Evolutionary conservation across 257 asterid species (phyloP), one percentile per base, ranked within the genome.

Genomic region (Solanum neorickii): DNA sequence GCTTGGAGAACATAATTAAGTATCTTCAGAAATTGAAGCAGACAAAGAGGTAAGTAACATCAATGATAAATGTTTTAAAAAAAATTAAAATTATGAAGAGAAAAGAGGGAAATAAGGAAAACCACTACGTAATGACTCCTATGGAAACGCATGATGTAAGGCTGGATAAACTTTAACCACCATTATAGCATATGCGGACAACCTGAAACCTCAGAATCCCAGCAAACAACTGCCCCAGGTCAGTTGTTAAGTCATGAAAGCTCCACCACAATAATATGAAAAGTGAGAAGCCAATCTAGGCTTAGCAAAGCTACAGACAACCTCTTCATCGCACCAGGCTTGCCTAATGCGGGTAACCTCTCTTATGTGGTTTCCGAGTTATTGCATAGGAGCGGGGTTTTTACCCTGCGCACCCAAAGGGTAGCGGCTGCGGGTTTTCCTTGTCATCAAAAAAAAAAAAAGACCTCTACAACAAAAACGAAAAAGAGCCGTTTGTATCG

Each of bases 1-100:
- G 90, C 86, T 88, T 89, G 68, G 87, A 82, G 60, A 84, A 90
- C 84, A 47, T 10, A 86, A 46, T 47, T 66, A 52, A 44, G 89
- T 39, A 35, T 92, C 90, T 86, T 88, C 56, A 83, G 88, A 46
- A 33, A 75, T 70, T 52, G 76, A 88, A 62, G 84, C 39, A 80
- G 47, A 84, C 23, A 74, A 85, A 70, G 10, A 70, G 37, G 25
- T 66, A 76, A 15, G 9, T 18, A 52, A 82, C 85, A 80, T 27
- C 84, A 47, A 47, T 15, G 44, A 31, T 80, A 47, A 16, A 39
- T 21, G 52, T 6, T 37, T 5, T 6, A 3, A 74, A 18, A 16
- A 27, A 29, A 9, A 25, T 9, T 6, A 47, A 80, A 80, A 29
- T 29, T 29, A 18, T 29, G 44, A 80, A 80, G 44, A 80, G 85